Percentiles rank a stretch among this genome's conserved stretches.
phyloP scores from a whole-genome alignment of 2,329 filamentous ascomycete genomes.

The Lachnellula subtilissima region DNA sequence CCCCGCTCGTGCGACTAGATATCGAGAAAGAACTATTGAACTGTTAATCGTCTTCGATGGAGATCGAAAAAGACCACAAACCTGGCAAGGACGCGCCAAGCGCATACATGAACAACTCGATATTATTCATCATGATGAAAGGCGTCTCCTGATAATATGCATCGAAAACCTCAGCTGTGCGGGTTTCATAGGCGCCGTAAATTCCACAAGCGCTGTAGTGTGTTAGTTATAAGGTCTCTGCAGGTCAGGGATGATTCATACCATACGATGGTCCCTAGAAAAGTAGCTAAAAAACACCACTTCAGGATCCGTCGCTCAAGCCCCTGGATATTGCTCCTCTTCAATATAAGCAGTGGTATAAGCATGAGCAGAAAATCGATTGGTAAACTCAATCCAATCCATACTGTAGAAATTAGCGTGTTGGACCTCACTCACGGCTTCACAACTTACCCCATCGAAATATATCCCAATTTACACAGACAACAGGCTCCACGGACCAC shows the following conservation, averaged over 20 bases:
- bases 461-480: constrained; percentile 28
- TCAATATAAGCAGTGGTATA: constrained; percentile 25
- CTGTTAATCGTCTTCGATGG: background rate
- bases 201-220: constrained; percentile 13
- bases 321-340: constrained; percentile 17
- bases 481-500: constrained; percentile 17
- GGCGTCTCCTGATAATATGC: constrained; percentile 23
- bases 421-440: background rate
- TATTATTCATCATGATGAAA: constrained; percentile 29
- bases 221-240: background rate
- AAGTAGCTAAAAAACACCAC: constrained; percentile 27
- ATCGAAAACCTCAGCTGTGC: constrained; percentile 15
- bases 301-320: constrained; percentile 27
- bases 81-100: constrained; percentile 30
- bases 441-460: constrained; percentile 25
- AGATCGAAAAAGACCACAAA: background rate
- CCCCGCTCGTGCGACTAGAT: background rate
- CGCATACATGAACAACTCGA: constrained; percentile 30
- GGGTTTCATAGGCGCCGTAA: constrained; percentile 20
- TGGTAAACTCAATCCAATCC: constrained; percentile 26
- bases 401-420: constrained; percentile 17
- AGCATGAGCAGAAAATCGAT: constrained; percentile 27
- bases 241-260: constrained; percentile 6
- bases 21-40: background rate
- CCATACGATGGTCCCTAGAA: constrained; percentile 29